These are phyloP conservation scores for Apiospora rasikravindrae DNA, from an alignment of 2,329 filamentous ascomycete genomes.

Conservation along the genomic window DNA sequence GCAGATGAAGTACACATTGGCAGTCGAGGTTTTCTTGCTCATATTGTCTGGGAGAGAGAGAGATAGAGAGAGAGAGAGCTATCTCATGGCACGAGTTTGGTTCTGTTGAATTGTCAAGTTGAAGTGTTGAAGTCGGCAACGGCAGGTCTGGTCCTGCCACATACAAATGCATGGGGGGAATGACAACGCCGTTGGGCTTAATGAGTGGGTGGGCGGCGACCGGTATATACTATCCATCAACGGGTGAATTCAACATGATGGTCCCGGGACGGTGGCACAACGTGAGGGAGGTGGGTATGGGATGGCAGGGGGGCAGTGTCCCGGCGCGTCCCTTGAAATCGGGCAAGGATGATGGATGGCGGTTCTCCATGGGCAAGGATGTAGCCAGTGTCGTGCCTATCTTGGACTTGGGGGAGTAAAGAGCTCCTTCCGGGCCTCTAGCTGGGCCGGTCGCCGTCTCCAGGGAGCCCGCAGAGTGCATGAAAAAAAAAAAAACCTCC, in stretches of 20 bases:
- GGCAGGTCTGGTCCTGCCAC: not conserved
- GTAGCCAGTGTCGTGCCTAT: not conserved
- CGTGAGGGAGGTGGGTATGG: not conserved
- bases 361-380: not conserved
- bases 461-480: not conserved
- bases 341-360: not conserved
- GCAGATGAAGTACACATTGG: slow-evolving; percentile 65
- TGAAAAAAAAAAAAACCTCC: not conserved
- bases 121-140: not conserved
- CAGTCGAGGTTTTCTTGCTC: slow-evolving; percentile 47
- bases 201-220: not conserved
- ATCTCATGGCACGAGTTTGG: not conserved
- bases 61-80: not conserved
- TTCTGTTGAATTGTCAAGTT: not conserved
- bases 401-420: not conserved
- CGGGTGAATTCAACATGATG: not conserved
- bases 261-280: not conserved
- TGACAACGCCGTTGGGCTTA: not conserved
- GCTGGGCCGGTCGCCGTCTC: not conserved
- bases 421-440: not conserved
- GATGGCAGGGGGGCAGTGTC: not conserved
- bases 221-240: slow-evolving; percentile 5
- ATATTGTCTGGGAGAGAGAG: not conserved
- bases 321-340: not conserved
- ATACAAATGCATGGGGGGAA: not conserved